These are phyloP conservation scores for Delphinella strobiligena DNA, from an alignment of 2,329 filamentous ascomycete genomes.

Conservation along the genomic window DNA sequence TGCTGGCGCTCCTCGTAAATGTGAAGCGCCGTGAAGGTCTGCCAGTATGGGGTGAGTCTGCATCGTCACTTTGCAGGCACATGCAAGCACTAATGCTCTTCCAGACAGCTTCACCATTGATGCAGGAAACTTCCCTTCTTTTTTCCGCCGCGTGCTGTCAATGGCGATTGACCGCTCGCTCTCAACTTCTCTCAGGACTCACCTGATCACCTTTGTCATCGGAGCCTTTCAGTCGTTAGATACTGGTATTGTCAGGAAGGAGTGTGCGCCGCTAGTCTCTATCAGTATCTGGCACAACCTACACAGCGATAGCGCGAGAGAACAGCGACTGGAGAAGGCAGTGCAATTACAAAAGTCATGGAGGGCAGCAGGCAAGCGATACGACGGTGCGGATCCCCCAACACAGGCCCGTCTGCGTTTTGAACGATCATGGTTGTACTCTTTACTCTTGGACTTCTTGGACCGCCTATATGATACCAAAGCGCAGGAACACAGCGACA, in stretches of 20 bases:
- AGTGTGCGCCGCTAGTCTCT: slow-evolving; percentile 88
- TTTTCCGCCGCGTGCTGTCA: slow-evolving; percentile 83
- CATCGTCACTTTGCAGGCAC: slow-evolving; percentile 29
- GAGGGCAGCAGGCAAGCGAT: slow-evolving; percentile 76
- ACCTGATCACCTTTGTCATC: slow-evolving; percentile 83
- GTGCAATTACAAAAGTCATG: slow-evolving; percentile 77
- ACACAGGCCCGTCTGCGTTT: slow-evolving; percentile 73
- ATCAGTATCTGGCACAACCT: slow-evolving; percentile 95
- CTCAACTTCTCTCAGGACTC: slow-evolving; percentile 45
- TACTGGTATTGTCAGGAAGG: slow-evolving; percentile 77
- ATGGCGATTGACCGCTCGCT: slow-evolving; percentile 54
- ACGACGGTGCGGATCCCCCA: slow-evolving; percentile 70
- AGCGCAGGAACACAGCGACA: slow-evolving; percentile 31
- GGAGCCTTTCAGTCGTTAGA: slow-evolving; percentile 90
- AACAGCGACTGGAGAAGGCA: slow-evolving; percentile 59
- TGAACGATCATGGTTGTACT: slow-evolving; percentile 87
- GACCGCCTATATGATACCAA: slow-evolving; percentile 50
- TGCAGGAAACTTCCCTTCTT: slow-evolving; percentile 68
- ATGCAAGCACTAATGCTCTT: slow-evolving; percentile 26
- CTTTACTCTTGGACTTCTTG: slow-evolving; percentile 72
- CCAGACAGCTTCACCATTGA: slow-evolving; percentile 64
- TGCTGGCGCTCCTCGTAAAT: slow-evolving; percentile 76
- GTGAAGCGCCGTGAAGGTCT: slow-evolving; percentile 80
- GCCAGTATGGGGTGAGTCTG: slow-evolving; percentile 82
- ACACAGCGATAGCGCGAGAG: slow-evolving; percentile 62